Conservation (phyloP, 2,329 filamentous ascomycete species). For the Massarina eburnea region DNA sequence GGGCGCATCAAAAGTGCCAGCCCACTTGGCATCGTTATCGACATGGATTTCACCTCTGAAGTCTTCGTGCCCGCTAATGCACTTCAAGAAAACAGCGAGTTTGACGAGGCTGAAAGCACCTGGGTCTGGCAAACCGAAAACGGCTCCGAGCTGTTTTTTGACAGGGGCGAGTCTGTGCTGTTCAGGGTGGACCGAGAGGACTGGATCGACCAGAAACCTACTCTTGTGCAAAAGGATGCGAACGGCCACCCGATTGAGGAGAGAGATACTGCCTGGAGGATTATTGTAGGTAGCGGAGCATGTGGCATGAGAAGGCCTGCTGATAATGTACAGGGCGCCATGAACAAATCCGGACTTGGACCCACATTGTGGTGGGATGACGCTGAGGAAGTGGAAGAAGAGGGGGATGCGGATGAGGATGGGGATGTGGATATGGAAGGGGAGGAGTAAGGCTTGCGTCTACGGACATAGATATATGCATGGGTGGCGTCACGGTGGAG, state of each 20-base stretch:
- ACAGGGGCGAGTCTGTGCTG: slow-evolving; percentile 84
- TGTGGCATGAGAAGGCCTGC: background rate
- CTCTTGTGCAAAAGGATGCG: slow-evolving; percentile 65
- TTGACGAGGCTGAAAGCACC: slow-evolving; percentile 72
- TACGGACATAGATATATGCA: slow-evolving; percentile 4
- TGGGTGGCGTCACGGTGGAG: slow-evolving; percentile 7
- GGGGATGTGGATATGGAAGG: slow-evolving; percentile 32
- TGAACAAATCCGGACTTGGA: slow-evolving; percentile 52
- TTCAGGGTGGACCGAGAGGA: slow-evolving; percentile 84
- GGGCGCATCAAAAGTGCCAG: slow-evolving; percentile 79
- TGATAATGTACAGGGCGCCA: slow-evolving; percentile 43
- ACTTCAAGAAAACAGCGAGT: slow-evolving; percentile 55
- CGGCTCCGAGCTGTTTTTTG: slow-evolving; percentile 77
- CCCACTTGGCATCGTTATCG: slow-evolving; percentile 72
- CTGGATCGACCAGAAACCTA: slow-evolving; percentile 92
- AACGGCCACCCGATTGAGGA: slow-evolving; percentile 62
- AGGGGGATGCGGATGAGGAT: slow-evolving; percentile 29
- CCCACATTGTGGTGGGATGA: slow-evolving; percentile 51
- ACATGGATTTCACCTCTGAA: slow-evolving; percentile 91
- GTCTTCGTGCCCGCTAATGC: slow-evolving; percentile 68
- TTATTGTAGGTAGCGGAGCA: slow-evolving; percentile 49
- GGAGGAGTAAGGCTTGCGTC: slow-evolving; percentile 11
- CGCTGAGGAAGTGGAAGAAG: slow-evolving; percentile 24
- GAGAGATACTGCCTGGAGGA: slow-evolving; percentile 69
- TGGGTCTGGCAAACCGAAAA: slow-evolving; percentile 82